phyloP scores from a whole-genome alignment of 805 yeast species.

The Kazachstania bromeliacearum region DNA sequence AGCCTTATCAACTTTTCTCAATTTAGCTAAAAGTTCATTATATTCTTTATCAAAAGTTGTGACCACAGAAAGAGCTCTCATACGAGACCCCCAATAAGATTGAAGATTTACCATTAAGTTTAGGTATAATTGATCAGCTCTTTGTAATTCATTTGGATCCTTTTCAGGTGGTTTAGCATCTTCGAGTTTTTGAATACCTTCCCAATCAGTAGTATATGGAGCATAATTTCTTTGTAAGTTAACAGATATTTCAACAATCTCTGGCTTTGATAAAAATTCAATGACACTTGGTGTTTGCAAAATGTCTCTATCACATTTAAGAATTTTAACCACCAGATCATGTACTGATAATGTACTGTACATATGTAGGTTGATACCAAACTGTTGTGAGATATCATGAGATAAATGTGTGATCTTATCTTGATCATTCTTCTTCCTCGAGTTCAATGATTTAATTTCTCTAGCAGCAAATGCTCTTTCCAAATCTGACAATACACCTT shows the following conservation, averaged over 20 bases:
- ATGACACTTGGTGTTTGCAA: constrained; percentile 61
- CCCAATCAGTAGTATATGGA: constrained; percentile 75
- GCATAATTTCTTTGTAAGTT: constrained; percentile 60
- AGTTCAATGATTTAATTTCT: constrained; percentile 44
- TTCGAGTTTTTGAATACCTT: constrained; percentile 32
- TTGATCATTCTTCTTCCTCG: constrained; percentile 38
- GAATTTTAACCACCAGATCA: constrained; percentile 57
- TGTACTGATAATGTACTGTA: constrained; percentile 54
- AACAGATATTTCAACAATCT: constrained; percentile 65
- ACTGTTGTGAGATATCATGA: constrained; percentile 84
- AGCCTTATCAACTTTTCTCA: constrained; percentile 66
- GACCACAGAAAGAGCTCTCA: constrained; percentile 66
- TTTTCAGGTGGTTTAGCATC: constrained; percentile 46
- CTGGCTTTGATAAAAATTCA: constrained; percentile 74
- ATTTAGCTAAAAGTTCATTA: constrained; percentile 54
- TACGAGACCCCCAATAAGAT: constrained; percentile 86
- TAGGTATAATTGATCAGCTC: constrained; percentile 79
- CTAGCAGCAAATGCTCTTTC: constrained; percentile 84
- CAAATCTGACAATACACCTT: constrained; percentile 75
- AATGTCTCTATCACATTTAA: constrained; percentile 68
- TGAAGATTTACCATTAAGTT: constrained; percentile 77
- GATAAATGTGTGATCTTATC: constrained; percentile 62
- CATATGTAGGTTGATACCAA: constrained; percentile 85
- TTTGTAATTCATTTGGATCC: constrained; percentile 65
- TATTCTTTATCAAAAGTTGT: constrained; percentile 73